phyloP scores from a whole-genome alignment of 2,329 filamentous ascomycete species.

The Fusarium succisae region DNA sequence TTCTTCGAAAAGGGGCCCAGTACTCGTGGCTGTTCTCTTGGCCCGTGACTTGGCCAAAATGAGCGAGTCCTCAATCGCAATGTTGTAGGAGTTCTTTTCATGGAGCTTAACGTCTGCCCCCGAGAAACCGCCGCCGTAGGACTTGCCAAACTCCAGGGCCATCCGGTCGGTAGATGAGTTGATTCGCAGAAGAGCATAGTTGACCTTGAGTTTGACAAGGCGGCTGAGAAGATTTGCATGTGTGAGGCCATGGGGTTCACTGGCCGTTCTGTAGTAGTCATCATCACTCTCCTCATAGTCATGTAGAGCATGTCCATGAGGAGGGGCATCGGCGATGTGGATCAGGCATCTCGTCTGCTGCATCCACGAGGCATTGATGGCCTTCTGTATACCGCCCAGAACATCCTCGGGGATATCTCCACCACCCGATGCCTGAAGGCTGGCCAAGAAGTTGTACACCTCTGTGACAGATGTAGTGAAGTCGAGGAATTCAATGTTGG shows the following conservation, averaged over 20 bases:
- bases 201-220: conserved; percentile 1
- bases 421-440: conserved; percentile 37
- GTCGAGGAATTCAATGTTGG: conserved; percentile 17
- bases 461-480: conserved; percentile 3
- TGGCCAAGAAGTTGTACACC: conserved; percentile 1
- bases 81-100: not conserved
- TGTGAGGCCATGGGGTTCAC: not conserved
- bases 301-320: conserved; percentile 16
- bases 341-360: conserved; percentile 45
- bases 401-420: conserved; percentile 50
- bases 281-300: not conserved
- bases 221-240: not conserved
- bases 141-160: not conserved
- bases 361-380: conserved; percentile 46
- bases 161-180: not conserved
- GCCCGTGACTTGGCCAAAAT: not conserved
- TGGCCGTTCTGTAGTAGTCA: not conserved
- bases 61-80: not conserved
- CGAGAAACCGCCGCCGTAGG: not conserved
- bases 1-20: conserved; percentile 10
- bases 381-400: conserved; percentile 46
- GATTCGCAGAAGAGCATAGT: conserved; percentile 19
- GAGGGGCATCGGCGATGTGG: conserved; percentile 26
- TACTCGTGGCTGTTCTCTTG: not conserved
- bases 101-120: not conserved